Base-by-base conservation (phyloP, 352 stramenopile genomes). In the Globisporangium iwayamae region DNA sequence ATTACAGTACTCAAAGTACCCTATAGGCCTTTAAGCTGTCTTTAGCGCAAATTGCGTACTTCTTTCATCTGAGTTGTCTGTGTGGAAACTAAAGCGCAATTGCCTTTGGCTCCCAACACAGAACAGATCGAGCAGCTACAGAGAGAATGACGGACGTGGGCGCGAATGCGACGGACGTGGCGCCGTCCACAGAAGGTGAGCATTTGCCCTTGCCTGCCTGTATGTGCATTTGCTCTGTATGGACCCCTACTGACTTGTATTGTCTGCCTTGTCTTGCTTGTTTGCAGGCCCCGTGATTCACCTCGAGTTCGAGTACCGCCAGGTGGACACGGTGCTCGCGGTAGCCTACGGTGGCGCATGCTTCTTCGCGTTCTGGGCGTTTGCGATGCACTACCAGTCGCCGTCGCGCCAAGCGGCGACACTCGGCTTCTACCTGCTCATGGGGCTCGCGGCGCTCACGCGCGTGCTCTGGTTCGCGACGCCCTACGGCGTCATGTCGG, bases 281-380 rank as follows among this genome's bases (percentile, higher is more conserved):
- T 46, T 8, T n/a, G 28, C 46, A 84, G 81, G 56, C 30, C 82
- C 83, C 13, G 51, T 90, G 55, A 83, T 92, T 60, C 80, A 87
- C 63, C 65, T 94, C 46, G 83, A 92, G 68, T 90, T 92, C 65
- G 71, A 83, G 54, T 92, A 89, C 68, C 85, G 81, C 18, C 83
- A 94, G 65, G 83, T 94, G 46, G 85, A 94, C 62, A 94, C 81
- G 3, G 73, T 90, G 25, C 73, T 94, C 16, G 85, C 81, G 0
- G 67, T 94, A 11, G 79, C 78, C 7, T 94, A 94, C 75, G 85
- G 78, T 1, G 79, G 72, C 38, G 85, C 83, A 46, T 90, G 79
- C 65, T 89, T 94, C 62, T 90, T 94, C 58, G 81, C 83, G 30
- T 89, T 91, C 64, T 94, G 81, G 81, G 83, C 83, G 8, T 86